Base-by-base conservation (phyloP, 2,329 filamentous ascomycete genomes). In the Fusarium vanettenii region DNA sequence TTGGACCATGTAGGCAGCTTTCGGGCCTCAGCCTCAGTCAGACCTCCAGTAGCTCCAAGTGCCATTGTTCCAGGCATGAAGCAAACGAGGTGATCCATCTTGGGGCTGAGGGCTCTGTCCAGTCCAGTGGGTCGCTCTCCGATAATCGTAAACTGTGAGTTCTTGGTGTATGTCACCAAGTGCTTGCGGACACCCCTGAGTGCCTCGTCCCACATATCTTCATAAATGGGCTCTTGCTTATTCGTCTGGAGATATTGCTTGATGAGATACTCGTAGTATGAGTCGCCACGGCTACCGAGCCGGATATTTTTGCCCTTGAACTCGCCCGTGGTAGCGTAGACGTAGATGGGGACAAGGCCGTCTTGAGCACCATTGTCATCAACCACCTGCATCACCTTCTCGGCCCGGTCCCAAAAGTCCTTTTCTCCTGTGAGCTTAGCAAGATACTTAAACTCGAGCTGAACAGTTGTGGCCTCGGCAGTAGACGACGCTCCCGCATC, bases 81-180 rank as follows among this genome's bases (percentile, higher is more conserved):
- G 85, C 97, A 99, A 41, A 98, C 96, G 6, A 98, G 88, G 80
- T 99, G 97, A 80, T 99, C 97, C 95, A 99, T 98, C 85, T 99
- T 99, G 27, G 95, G 93, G 16, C 90, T 91, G 25, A 98, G 82
- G 0, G 86, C 78, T 6, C 87, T 87, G 29, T 88, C 81, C 10
- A 99, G 84, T 4, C 97, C 97, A 57, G 87, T 86, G 0, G 94
- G 95, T 11, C 94, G 90, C 84, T 99, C 97, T 39, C 92, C 97
- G 18, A 99, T 90, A 62, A 98, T 92, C n/a, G 96, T 98, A 75
- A 97, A 92, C 60, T 93, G 91, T 1, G 92, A 92, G 3, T 92
- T 90, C 70, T 92, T 89, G 3, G 95, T 96, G 84, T 98, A 98
- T 0, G 95, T 95, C 74, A 99, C 87, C 33, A 99, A 89, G 81